A percentile compares a stretch with the other conserved stretches of the same genome.
phyloP scores from a whole-genome alignment of 2,329 filamentous ascomycete genomes.

The Dactylellina parvicollis region DNA sequence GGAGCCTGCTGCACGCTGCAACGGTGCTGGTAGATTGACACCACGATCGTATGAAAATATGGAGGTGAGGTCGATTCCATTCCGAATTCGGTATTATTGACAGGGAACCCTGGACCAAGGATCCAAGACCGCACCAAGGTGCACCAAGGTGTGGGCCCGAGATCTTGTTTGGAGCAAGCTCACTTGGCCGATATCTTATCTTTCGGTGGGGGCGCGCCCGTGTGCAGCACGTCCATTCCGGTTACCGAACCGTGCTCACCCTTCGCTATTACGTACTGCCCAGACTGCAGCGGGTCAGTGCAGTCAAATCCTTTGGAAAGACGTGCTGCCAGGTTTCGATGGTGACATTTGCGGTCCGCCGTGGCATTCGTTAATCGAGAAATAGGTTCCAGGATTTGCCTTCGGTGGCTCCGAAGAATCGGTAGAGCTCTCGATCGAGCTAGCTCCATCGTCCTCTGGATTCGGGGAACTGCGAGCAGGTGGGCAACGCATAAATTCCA shows the following conservation, averaged over 20 bases:
- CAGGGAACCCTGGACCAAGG: conserved; percentile 33
- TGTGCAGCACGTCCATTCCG: conserved; percentile 2
- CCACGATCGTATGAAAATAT: conserved; percentile 1
- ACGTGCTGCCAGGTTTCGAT: conserved; percentile 35
- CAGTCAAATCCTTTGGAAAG: not conserved
- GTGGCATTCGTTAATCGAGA: conserved; percentile 13
- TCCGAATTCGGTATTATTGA: conserved; percentile 4
- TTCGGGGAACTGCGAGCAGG: too few relatives aligned
- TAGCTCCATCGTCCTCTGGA: too few relatives aligned
- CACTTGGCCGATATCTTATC: conserved; percentile 46
- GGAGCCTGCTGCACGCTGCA: not conserved
- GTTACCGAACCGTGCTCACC: not conserved
- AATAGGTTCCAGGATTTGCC: conserved; percentile 17
- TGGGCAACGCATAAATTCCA: too few relatives aligned
- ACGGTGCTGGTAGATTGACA: conserved; percentile 2
- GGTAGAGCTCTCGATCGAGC: too few relatives aligned
- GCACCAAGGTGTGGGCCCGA: conserved; percentile 3
- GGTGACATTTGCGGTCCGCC: conserved; percentile 14
- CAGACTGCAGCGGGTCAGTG: too few relatives aligned
- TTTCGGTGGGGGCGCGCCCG: conserved; percentile 10
- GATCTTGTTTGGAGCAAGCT: conserved; percentile 32
- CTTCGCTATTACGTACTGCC: conserved; percentile 25
- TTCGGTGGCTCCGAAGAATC: conserved; percentile 19
- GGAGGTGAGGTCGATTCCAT: conserved; percentile 2
- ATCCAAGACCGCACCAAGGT: conserved; percentile 7